Base-by-base conservation (phyloP, 257 asterid genomes). In the Lycium ferocissimum region DNA sequence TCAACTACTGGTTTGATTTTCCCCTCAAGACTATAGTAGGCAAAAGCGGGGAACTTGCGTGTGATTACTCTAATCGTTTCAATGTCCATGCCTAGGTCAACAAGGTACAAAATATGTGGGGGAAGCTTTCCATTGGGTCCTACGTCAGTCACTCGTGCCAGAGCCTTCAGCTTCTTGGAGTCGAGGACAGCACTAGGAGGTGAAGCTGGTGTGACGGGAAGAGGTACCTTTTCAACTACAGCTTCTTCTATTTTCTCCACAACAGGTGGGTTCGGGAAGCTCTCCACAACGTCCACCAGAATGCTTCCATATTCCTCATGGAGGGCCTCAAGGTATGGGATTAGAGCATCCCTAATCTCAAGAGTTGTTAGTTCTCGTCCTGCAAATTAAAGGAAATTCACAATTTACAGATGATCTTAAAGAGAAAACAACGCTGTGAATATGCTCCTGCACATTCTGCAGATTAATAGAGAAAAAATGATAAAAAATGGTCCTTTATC, bases 281-380 rank as follows among this genome's bases (percentile, higher is more conserved):
- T 93, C 86, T 94, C 98, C 33, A 96, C 95, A 38, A 94, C 87
- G 11, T 94, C 97, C 70, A 92, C 88, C 70, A 96, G 85, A 87
- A 91, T 88, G 54, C 89, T 80, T 72, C 94, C 97, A 43, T 91
- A 90, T 85, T 95, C 98, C 85, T 93, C 95, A 6, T 87, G 94
- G 84, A 94, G 92, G 65, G 91, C 87, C 85, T 94, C 93, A 33
- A 96, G 98, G 91, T 93, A 95, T 6, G 98, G 98, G 83, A 88
- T 91, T 53, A 96, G 98, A 83, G 99, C 95, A 54, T 94, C 98
- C 86, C 98, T 90, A 66, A 96, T 96, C 91, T 96, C 98, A 59
- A 94, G 93, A 38, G 98, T 95, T 43, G 99, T 94, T 84, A 96
- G 98, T 88, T 95, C 98, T 69, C 98, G 91, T 61, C 99, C 99